These are phyloP conservation scores for Rhododendron williamsianum DNA, from an alignment of 148 eudicot species.

Conservation along the genomic window DNA sequence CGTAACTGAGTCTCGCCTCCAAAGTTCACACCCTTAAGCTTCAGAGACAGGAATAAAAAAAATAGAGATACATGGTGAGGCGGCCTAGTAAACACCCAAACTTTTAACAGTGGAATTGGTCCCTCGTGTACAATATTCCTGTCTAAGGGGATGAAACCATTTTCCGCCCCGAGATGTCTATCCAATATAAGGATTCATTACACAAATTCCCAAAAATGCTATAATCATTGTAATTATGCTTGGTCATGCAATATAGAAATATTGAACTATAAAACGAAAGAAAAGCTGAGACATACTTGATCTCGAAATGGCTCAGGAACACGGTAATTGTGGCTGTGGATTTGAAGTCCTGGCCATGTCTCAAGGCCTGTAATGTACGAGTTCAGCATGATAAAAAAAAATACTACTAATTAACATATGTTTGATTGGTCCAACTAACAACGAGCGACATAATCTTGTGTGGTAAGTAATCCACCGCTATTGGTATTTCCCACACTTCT, in stretches of 20 bases:
- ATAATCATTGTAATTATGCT: background rate
- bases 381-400: background rate
- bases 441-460: background rate
- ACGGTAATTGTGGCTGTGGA: slow-evolving; percentile 97
- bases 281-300: slow-evolving; percentile 43
- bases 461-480: background rate
- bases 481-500: background rate
- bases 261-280: background rate
- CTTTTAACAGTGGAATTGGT: background rate
- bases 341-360: slow-evolving; percentile 82
- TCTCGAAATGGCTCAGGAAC: slow-evolving; percentile 62
- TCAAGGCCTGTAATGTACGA: slow-evolving; percentile 47
- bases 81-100: background rate
- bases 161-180: background rate
- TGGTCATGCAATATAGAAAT: background rate
- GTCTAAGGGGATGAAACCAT: background rate
- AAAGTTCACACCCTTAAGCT: background rate
- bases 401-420: background rate
- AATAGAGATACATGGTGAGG: background rate
- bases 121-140: background rate
- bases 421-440: background rate
- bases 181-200: background rate
- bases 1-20: background rate
- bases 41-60: background rate
- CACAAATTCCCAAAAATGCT: background rate